Base-by-base conservation (phyloP, 2,329 filamentous ascomycete genomes). In the Trichoderma sp. region DNA sequence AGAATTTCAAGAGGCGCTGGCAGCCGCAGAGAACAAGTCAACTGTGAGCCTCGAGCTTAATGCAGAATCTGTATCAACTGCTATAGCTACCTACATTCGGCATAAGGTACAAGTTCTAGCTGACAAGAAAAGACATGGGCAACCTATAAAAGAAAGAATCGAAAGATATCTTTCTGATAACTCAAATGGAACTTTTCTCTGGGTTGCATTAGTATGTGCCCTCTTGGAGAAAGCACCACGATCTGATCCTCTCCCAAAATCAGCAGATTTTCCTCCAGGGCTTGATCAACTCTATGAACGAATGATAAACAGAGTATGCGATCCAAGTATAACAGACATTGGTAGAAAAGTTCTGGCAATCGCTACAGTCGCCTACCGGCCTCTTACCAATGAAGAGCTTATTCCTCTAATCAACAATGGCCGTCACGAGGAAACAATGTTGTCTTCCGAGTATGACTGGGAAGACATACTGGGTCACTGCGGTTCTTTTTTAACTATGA, bases 401-500 rank as follows among this genome's bases (percentile, higher is more conserved):
- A 2, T 21, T 53, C n/a, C 11, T 53, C 9, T 53, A 11, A 6
- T 53, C n/a, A 21, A 53, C 1, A 12, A 12, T 6, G 4, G 4
- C 2, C 8, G 0, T 21, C 9, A 12, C 2, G 2, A 53, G 0
- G 9, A 21, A 6, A 21, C 6, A 12, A 53, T 53, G 1, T 0
- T 0, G 0, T n/a, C 45, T 3, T n/a, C 45, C 0, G 45, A 53
- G 2, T 12, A 24, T 2, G 45, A 53, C 9, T 53, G 45, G 45
- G 45, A 53, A 24, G 45, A 53, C 1, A 0, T 53, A 0, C 9
- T 53, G 3, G 45, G 45, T 5, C n/a, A 6, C 45, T 87, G 84
- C 75, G 83, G 85, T 33, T 87, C 83, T 7, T 85, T 87, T 68
- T 78, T 87, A 1, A 84, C 80, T 0, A 27, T 85, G 60, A 78